Base-by-base conservation (phyloP, 2,329 filamentous ascomycete genomes). In the Cryphonectria japonica region DNA sequence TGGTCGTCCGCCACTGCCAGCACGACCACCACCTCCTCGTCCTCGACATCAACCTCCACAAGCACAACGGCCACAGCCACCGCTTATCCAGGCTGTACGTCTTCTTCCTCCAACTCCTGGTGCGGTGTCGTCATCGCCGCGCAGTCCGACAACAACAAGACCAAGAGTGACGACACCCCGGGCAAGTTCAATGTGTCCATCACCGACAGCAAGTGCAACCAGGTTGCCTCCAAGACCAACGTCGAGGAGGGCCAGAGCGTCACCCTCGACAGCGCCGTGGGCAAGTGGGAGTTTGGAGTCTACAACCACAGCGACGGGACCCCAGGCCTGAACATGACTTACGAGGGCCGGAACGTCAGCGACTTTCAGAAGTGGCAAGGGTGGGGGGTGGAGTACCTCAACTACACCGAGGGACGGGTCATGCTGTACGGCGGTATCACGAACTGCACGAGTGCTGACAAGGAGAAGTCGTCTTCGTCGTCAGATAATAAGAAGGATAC, bases 141-240 rank as follows among this genome's bases (percentile, higher is more conserved):
- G 26, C 41, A 65, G 63, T 8, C 39, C 3, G 43, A 52, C 41
- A n/a, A 52, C 41, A n/a, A 34, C 19, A 16, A 39, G 2, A 41
- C 41, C 16, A 46, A 41, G 22, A 65, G 16, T 26, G 50, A 50
- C 63, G n/a, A 26, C 43, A 32, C 65, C n/a, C 66, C 54, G 26
- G 19, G 39, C 66, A 61, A 39, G 54, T 67, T 32, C 66, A 61
- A 61, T 39, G 41, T 67, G 13, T 34, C 66, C 66, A 67, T 67
- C 54, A 61, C 66, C 16, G 66, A 61, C 54, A 60, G 52, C 52
- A 52, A 52, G 39, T 61, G 66, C 54, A 41, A 67, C n/a, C 13
- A 59, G 39, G 66, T 67, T 8, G 57, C 52, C 13, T 43, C 66
- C 3, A n/a, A 61, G 26, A 61, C 66, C 37, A 54, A 54, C 54